Evolutionary conservation across 2,329 filamentous ascomycete genomes (phyloP).

Genomic region (Botrytis squamosa): DNA sequence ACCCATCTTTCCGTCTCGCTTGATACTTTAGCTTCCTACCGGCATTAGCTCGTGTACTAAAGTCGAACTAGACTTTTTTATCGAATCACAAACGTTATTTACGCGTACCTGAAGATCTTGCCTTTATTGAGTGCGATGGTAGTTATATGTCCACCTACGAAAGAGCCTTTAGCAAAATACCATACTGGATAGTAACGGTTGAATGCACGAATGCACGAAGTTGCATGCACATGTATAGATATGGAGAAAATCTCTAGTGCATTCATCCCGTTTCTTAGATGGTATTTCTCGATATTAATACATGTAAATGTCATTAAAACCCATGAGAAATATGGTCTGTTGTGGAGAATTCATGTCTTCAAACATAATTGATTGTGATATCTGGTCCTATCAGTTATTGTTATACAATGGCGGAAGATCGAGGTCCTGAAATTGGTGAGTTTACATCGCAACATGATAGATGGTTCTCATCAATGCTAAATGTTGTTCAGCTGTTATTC

Average conservation of each 20-base stretch:
- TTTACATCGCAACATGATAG: background rate
- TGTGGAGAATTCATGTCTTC: background rate
- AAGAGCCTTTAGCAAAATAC: background rate
- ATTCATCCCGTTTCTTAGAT: background rate
- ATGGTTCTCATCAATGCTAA: slow-evolving; percentile 14
- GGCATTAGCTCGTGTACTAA: background rate
- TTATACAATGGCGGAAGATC: background rate
- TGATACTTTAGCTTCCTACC: background rate
- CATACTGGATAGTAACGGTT: background rate
- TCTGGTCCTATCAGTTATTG: background rate
- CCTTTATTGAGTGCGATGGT: background rate
- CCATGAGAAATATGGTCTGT: background rate
- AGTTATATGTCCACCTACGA: background rate
- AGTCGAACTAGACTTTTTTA: background rate
- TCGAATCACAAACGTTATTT: background rate
- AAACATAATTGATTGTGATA: background rate
- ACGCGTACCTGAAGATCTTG: background rate
- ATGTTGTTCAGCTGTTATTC: slow-evolving; percentile 24
- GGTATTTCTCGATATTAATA: no score
- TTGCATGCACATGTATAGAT: background rate
- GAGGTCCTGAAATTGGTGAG: slow-evolving; percentile 9
- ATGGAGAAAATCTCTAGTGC: background rate
- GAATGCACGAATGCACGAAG: background rate
- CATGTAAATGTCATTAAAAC: background rate
- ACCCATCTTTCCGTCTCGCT: background rate